Percentiles rank a stretch among this genome's conserved stretches.
Evolutionary conservation across 2,329 filamentous ascomycete genomes (phyloP).

Genomic region (Endothia cerciana): DNA sequence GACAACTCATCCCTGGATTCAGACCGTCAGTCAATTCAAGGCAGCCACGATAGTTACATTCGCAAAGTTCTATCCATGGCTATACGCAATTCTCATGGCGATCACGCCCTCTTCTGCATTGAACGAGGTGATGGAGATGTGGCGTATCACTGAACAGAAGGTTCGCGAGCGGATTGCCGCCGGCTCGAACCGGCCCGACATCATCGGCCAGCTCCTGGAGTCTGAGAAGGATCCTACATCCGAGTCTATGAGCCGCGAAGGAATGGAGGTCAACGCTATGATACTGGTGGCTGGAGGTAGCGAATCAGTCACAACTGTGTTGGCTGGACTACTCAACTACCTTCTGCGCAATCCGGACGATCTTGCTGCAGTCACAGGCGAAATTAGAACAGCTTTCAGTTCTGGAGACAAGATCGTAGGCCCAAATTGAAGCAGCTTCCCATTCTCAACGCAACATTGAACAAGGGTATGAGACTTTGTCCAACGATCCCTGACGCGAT

Average conservation of each 20-base stretch:
- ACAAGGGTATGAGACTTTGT: constrained; percentile 19
- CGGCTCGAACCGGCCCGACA: constrained; percentile 5
- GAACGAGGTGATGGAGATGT: constrained; percentile 20
- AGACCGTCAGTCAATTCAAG: constrained; percentile 19
- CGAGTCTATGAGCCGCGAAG: constrained; percentile 18
- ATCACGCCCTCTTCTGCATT: constrained; percentile 18
- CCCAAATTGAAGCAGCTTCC: constrained; percentile 15
- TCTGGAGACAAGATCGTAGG: constrained; percentile 9
- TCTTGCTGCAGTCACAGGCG: constrained; percentile 13
- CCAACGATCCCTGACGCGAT: constrained; percentile 20
- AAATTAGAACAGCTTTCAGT: constrained; percentile 12
- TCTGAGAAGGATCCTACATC: constrained; percentile 1
- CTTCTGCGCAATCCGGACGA: constrained; percentile 15
- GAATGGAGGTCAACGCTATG: constrained; percentile 23
- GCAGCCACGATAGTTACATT: constrained; percentile 15
- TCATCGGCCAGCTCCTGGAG: constrained; percentile 12
- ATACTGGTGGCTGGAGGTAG: constrained; percentile 19
- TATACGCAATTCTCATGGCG: constrained; percentile 14
- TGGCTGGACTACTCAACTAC: constrained; percentile 18
- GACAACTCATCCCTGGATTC: constrained; percentile 18
- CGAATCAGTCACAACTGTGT: constrained; percentile 21
- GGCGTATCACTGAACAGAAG: constrained; percentile 19
- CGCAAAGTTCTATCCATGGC: constrained; percentile 17
- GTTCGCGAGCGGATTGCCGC: constrained; percentile 15
- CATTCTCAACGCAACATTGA: constrained; percentile 14